Percentiles rank a stretch among this genome's conserved stretches.
Conservation (phyloP, 1,284 basidiomycete species). For the Ustilago lituana region DNA sequence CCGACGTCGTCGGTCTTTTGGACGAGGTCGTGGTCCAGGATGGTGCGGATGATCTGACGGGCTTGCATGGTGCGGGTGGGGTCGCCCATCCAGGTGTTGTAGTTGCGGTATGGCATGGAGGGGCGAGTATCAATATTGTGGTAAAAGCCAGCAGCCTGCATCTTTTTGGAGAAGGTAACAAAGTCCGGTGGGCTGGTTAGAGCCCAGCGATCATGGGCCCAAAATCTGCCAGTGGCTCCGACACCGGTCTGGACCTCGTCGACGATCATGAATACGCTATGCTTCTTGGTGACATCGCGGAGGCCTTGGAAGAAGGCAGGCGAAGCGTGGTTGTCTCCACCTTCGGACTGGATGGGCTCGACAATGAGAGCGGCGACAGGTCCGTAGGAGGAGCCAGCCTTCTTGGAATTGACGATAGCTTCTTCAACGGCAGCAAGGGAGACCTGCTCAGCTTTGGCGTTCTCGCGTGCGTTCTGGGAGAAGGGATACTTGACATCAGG, state of each 20-base stretch:
- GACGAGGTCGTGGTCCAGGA: conserved; percentile 68
- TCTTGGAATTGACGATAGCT: conserved; percentile 67
- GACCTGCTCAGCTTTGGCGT: conserved; percentile 68
- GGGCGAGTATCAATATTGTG: conserved; percentile 71
- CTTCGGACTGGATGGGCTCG: conserved; percentile 73
- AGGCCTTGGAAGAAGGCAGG: conserved; percentile 71
- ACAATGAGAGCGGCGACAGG: conserved; percentile 72
- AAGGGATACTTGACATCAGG: conserved; percentile 72
- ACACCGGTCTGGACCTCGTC: conserved; percentile 72
- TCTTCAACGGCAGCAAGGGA: conserved; percentile 68
- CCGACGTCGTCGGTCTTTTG: conserved; percentile 68
- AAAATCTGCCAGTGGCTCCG: conserved; percentile 72
- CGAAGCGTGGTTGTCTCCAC: conserved; percentile 72
- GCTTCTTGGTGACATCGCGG: conserved; percentile 69
- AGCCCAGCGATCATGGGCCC: conserved; percentile 73
- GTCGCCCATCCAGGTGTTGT: conserved; percentile 69
- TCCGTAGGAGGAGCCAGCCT: conserved; percentile 55
- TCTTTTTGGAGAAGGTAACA: conserved; percentile 70
- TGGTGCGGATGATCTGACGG: conserved; percentile 70
- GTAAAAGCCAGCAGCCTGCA: conserved; percentile 69
- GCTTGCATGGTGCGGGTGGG: conserved; percentile 72
- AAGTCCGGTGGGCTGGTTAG: conserved; percentile 70
- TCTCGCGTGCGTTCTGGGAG: conserved; percentile 68
- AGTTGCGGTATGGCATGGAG: conserved; percentile 70
- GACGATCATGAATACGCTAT: conserved; percentile 71